A percentile compares a stretch with the other conserved stretches of the same genome.
Evolutionary conservation across 768 basidiomycete species (phyloP).

Genomic region (Suillus brevipes): DNA sequence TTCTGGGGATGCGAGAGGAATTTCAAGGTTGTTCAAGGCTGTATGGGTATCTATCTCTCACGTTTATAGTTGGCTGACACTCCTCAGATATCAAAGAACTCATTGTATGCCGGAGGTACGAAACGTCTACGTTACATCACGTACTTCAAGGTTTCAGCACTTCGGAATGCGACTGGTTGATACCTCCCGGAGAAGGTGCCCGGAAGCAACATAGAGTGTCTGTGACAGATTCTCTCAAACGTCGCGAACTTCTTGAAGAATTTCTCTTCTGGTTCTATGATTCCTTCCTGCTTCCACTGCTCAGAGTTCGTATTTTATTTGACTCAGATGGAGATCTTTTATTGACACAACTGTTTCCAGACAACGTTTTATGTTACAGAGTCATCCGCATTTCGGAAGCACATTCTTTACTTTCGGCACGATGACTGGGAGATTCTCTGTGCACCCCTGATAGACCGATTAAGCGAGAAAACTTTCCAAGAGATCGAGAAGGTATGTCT

Average conservation of each 20-base stretch:
- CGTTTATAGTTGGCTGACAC: neutral
- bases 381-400: conserved; percentile 80
- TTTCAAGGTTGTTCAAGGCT: conserved; percentile 53
- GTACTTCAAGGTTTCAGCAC: conserved; percentile 76
- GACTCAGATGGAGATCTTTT: neutral
- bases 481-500: conserved; percentile 62
- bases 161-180: conserved; percentile 79
- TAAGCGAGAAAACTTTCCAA: conserved; percentile 70
- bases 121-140: conserved; percentile 74
- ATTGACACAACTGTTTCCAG: conserved; percentile 39
- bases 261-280: conserved; percentile 96
- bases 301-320: conserved; percentile 55
- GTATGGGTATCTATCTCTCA: conserved; percentile 41
- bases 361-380: conserved; percentile 95
- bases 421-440: conserved; percentile 92
- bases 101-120: conserved; percentile 78
- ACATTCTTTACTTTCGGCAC: conserved; percentile 88
- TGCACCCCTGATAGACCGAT: conserved; percentile 71
- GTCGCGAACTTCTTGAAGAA: conserved; percentile 85
- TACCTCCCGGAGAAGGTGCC: conserved; percentile 41
- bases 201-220: conserved; percentile 49
- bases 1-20: conserved; percentile 82
- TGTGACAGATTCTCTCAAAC: conserved; percentile 70
- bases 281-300: conserved; percentile 73
- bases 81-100: conserved; percentile 68